Conservation (phyloP, 257 asterid species). For the Solanum medicagineum region DNA sequence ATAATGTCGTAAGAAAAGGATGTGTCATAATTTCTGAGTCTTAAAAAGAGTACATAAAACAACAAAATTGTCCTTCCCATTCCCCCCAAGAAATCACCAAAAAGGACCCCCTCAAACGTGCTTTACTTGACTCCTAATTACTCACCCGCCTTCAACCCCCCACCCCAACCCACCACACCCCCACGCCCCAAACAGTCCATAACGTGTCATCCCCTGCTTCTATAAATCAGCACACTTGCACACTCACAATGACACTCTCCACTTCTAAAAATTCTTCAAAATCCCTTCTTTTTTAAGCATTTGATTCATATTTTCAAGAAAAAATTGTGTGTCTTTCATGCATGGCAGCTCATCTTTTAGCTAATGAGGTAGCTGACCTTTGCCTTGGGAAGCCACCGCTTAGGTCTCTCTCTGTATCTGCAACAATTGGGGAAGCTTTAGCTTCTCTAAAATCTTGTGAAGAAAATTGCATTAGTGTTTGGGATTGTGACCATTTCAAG, state of each 20-base stretch:
- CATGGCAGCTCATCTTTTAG: conserved; percentile 60
- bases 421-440: conserved; percentile 53
- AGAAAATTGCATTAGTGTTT: conserved; percentile 42
- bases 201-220: not conserved
- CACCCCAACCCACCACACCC: not conserved
- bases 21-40: not conserved
- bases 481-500: conserved; percentile 60
- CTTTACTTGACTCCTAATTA: not conserved
- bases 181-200: not conserved
- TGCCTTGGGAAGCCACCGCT: conserved; percentile 91
- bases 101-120: not conserved
- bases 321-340: not conserved
- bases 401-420: conserved; percentile 47
- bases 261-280: not conserved
- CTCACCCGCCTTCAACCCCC: not conserved
- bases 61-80: not conserved
- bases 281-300: not conserved
- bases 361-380: conserved; percentile 72
- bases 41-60: not conserved
- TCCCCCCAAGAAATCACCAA: not conserved
- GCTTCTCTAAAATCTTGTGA: conserved; percentile 41
- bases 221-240: not conserved
- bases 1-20: no score
- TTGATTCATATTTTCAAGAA: not conserved
- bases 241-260: not conserved